Evolutionary conservation across 345 rosid genomes (phyloP).

Genomic region (Eucalyptus sideroxylon): DNA sequence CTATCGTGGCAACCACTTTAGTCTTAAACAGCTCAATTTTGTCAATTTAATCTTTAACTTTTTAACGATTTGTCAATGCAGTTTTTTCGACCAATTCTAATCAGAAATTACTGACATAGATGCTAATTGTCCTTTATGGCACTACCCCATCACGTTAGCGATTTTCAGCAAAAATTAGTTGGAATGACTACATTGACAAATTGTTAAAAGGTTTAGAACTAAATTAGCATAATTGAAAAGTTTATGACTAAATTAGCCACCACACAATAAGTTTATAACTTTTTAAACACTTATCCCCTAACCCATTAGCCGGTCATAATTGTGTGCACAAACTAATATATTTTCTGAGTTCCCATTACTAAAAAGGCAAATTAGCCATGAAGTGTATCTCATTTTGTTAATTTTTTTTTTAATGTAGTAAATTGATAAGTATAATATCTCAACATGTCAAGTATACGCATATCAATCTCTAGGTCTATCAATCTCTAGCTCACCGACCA

Average conservation of each 20-base stretch:
- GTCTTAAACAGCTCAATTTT: neutral
- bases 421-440: neutral
- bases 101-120: neutral
- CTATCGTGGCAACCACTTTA: neutral
- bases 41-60: neutral
- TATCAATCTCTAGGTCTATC: neutral
- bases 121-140: neutral
- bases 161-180: neutral
- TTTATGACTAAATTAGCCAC: neutral
- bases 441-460: neutral
- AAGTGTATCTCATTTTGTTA: neutral
- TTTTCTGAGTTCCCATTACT: neutral
- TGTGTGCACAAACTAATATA: neutral
- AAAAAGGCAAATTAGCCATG: neutral
- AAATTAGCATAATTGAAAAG: neutral
- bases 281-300: neutral
- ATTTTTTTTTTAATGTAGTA: accelerated
- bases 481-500: no score
- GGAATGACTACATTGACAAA: neutral
- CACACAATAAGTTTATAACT: neutral
- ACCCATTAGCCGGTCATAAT: neutral
- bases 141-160: accelerated
- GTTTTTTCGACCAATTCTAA: neutral
- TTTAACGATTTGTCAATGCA: neutral
- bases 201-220: neutral